These are phyloP conservation scores for California macrophylla DNA, from an alignment of 441 rosid genomes.

Conservation along the genomic window DNA sequence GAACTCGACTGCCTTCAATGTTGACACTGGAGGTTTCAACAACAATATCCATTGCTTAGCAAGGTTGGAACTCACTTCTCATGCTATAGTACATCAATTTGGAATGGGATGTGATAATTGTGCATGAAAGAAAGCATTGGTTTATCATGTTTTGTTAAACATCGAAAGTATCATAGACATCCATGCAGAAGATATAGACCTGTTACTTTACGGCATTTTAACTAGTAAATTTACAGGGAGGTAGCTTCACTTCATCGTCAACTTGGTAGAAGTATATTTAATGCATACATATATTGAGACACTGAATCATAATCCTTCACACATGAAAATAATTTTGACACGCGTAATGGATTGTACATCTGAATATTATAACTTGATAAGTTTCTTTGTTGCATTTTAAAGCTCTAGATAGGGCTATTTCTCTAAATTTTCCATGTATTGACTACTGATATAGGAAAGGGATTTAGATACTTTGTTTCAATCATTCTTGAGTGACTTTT, in stretches of 20 bases:
- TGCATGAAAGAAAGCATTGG: not conserved
- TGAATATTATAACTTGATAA: not conserved
- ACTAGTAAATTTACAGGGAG: not conserved
- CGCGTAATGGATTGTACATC: not conserved
- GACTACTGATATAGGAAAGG: not conserved
- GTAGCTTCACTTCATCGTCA: not conserved
- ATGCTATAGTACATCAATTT: not conserved
- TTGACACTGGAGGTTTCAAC: conserved; percentile 90
- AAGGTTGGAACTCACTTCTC: conserved; percentile 34
- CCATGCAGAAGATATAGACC: not conserved
- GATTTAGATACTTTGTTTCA: not conserved
- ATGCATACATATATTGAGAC: not conserved
- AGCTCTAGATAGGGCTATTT: not conserved
- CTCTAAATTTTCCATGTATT: not conserved
- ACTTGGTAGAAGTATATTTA: not conserved
- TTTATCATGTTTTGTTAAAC: not conserved
- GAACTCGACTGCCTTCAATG: conserved; percentile 84
- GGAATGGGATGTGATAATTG: not conserved
- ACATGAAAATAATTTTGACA: not conserved
- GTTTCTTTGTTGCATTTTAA: not conserved
- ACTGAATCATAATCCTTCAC: not conserved
- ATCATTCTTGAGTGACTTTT: conserved; percentile 6
- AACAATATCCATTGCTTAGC: conserved; percentile 94
- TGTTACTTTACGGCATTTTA: not conserved
- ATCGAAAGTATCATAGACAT: not conserved